phyloP scores from a whole-genome alignment of 2,329 filamentous ascomycete genomes.

The Aspergillus fumigatus region DNA sequence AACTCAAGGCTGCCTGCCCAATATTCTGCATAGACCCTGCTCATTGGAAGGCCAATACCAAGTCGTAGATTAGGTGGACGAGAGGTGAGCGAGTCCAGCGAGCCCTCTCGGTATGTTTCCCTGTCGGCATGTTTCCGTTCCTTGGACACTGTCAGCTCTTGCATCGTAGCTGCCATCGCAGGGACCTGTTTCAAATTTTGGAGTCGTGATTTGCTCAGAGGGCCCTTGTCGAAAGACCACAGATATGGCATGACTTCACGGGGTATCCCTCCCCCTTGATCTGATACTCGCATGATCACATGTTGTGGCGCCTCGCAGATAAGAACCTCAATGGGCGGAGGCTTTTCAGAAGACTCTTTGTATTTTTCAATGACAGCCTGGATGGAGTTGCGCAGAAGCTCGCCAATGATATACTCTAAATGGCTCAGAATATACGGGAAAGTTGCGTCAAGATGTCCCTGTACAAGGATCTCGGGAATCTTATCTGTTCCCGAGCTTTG shows the following conservation, averaged over 20 bases:
- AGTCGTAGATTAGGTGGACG: constrained; percentile 81
- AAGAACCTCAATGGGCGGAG: constrained; percentile 85
- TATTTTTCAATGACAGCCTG: constrained; percentile 83
- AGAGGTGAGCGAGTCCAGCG: constrained; percentile 73
- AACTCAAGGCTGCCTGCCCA: constrained; percentile 92
- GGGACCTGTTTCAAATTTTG: constrained; percentile 83
- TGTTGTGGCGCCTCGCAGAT: constrained; percentile 93
- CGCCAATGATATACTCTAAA: constrained; percentile 94
- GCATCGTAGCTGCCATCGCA: constrained; percentile 86
- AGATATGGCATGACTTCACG: constrained; percentile 80
- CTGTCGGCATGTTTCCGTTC: constrained; percentile 29
- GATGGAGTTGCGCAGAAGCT: constrained; percentile 90
- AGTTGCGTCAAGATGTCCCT: constrained; percentile 80
- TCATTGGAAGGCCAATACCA: constrained; percentile 90
- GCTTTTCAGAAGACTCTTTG: constrained; percentile 43
- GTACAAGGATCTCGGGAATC: constrained; percentile 76
- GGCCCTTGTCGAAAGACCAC: constrained; percentile 96
- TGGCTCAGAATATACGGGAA: constrained; percentile 97
- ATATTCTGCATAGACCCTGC: constrained; percentile 92
- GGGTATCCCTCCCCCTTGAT: constrained; percentile 88
- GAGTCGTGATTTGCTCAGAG: constrained; percentile 70
- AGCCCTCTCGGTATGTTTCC: constrained; percentile 52
- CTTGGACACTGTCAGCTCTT: constrained; percentile 63
- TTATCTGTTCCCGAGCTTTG: constrained; percentile 67
- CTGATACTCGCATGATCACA: constrained; percentile 92